Base-by-base conservation (phyloP, 192 early-diverging fungal species). In the Coemansia sp. region DNA sequence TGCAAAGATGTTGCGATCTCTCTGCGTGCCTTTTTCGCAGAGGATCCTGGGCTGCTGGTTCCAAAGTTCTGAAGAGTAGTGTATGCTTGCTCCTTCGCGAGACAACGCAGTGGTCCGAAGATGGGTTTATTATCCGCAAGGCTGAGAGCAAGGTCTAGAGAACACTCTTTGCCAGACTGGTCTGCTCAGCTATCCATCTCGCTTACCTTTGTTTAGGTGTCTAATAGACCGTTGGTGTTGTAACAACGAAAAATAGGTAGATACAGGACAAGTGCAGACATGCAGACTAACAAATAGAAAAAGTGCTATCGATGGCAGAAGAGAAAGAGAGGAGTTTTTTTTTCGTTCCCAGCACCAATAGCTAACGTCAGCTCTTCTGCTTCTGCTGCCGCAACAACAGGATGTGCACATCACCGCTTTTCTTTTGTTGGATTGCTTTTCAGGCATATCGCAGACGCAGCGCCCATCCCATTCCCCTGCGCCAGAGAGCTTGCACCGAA, bases 341-440 rank as follows among this genome's bases (percentile, higher is more conserved):
- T 59, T 59, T 59, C 57, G 40, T 22, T 59, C 57, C 39, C 57
- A 59, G 57, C 57, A 40, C 55, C 20, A 25, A 14, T 45, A 14
- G 32, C 32, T 32, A 32, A 32, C 44, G 13, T 45, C 44, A 45
- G 13, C 44, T 45, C 44, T 14, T 45, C 13, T 45, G 32, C 32
- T 32, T 2, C 4, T 32, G 32, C 4, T 32, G 32, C 32, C 2
- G 32, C 32, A 32, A 4, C 32, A 32, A 32, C 32, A 32, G 32
- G 32, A 32, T 32, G 44, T 32, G 44, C 44, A 45, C 44, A 45
- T 14, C 44, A 16, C 48, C 32, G 32, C 32, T 32, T 50, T 50
- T 50, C 48, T 17, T 50, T 50, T 32, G 2, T 32, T 32, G 32
- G 32, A 32, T 2, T 32, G 32, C 32, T 32, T 4, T 32, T 2